Conservation (phyloP, 2,329 filamentous ascomycete species). For the Stachybotrys chlorohalonatus region DNA sequence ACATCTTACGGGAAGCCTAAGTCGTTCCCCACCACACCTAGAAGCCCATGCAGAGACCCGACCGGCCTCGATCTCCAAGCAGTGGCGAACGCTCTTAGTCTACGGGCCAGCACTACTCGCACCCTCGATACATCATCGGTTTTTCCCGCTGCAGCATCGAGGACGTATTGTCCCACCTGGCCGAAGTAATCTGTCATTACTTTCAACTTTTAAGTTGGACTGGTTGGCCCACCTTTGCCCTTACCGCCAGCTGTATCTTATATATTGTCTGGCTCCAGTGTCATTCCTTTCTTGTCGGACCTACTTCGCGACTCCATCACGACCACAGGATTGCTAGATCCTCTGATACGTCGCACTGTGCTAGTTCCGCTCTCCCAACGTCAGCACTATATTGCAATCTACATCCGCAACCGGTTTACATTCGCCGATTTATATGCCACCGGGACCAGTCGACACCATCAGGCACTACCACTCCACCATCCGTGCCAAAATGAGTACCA, state of each 20-base stretch:
- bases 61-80: neutral
- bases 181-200: neutral
- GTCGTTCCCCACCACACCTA: neutral
- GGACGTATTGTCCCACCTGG: neutral
- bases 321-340: neutral
- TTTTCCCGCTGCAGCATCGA: neutral
- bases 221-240: neutral
- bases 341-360: neutral
- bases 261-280: neutral
- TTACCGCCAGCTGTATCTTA: neutral
- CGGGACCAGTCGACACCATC: no score
- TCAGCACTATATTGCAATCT: neutral
- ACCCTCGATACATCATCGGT: neutral
- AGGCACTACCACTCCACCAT: neutral
- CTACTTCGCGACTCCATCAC: neutral
- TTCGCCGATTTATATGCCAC: no score
- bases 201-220: neutral
- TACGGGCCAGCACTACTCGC: neutral
- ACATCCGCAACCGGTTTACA: neutral
- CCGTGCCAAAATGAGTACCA: neutral
- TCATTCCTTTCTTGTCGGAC: neutral
- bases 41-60: neutral
- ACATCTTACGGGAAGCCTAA: neutral
- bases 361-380: neutral
- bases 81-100: neutral